Percentiles rank a stretch among this genome's conserved stretches.
Evolutionary conservation across 208 protist genomes (phyloP).

Genomic region (Leishmania martiniquensis): DNA sequence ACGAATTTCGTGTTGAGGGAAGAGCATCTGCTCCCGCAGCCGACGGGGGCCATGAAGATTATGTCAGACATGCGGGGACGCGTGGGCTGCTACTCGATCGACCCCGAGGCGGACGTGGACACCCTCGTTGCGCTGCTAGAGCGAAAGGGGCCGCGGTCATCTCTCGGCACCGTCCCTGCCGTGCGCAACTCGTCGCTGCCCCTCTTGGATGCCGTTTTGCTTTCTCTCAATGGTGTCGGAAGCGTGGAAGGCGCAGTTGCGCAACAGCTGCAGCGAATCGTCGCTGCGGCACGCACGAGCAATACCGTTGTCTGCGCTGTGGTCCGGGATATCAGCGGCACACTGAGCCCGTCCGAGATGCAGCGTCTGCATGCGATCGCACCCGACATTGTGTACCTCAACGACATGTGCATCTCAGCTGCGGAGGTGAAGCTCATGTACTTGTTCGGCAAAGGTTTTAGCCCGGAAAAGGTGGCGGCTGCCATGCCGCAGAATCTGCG

Average conservation of each 20-base stretch:
- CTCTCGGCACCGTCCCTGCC: background rate
- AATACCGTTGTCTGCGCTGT: slow-evolving; percentile 48
- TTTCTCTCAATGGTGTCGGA: slow-evolving; percentile 60
- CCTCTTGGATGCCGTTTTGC: slow-evolving; percentile 56
- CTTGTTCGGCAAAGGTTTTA: slow-evolving; percentile 69
- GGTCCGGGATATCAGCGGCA: slow-evolving; percentile 42
- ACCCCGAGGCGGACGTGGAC: slow-evolving; percentile 56
- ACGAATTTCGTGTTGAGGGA: slow-evolving; percentile 57
- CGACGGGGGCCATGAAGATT: slow-evolving; percentile 49
- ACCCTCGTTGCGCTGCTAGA: slow-evolving; percentile 42
- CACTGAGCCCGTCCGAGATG: slow-evolving; percentile 38
- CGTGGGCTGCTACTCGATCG: slow-evolving; percentile 49
- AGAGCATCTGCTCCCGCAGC: slow-evolving; percentile 54
- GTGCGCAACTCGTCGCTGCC: background rate
- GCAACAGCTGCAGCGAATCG: slow-evolving; percentile 42
- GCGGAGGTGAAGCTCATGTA: slow-evolving; percentile 83
- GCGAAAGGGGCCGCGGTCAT: slow-evolving; percentile 6
- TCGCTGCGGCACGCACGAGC: slow-evolving; percentile 17
- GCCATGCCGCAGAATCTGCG: slow-evolving; percentile 64
- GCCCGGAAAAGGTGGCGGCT: slow-evolving; percentile 31
- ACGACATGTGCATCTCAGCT: slow-evolving; percentile 57
- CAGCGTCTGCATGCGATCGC: slow-evolving; percentile 39
- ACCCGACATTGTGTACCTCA: slow-evolving; percentile 46
- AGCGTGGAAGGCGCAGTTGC: slow-evolving; percentile 25
- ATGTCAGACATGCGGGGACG: slow-evolving; percentile 52